Evolutionary conservation across 2,329 filamentous ascomycete genomes (phyloP).

Genomic region (Colletotrichum ledebouriae): DNA sequence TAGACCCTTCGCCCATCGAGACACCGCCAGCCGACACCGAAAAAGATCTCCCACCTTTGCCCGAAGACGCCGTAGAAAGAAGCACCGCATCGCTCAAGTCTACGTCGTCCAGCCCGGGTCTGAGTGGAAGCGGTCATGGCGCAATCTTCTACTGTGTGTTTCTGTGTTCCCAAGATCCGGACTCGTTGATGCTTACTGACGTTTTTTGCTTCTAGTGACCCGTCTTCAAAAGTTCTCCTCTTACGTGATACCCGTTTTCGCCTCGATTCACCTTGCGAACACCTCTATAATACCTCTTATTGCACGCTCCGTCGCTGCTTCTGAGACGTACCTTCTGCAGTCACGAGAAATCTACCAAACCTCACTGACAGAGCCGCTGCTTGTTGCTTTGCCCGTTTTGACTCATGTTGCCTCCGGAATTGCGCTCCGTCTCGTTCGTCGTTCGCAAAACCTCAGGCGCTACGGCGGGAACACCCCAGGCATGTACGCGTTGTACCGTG

Average conservation of each 20-base stretch:
- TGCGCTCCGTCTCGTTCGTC: constrained; percentile 80
- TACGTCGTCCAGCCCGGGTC: constrained; percentile 63
- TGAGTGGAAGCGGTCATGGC: constrained; percentile 74
- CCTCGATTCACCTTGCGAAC: constrained; percentile 82
- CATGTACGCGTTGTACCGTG: constrained; percentile 57
- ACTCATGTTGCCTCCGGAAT: constrained; percentile 84
- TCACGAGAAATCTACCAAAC: constrained; percentile 95
- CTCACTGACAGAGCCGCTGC: constrained; percentile 80
- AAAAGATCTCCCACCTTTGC: constrained; percentile 59
- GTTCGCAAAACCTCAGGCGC: constrained; percentile 76
- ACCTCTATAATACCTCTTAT: constrained; percentile 84
- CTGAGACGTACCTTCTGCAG: constrained; percentile 89
- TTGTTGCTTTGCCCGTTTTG: constrained; percentile 81
- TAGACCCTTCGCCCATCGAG: constrained; percentile 64
- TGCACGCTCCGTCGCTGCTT: constrained; percentile 78
- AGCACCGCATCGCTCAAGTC: constrained; percentile 52
- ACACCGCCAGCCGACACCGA: constrained; percentile 62
- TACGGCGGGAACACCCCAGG: constrained; percentile 79
- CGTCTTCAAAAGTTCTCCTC: constrained; percentile 90
- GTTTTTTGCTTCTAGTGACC: constrained; percentile 64
- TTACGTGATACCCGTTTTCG: constrained; percentile 84
- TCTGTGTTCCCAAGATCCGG: not conserved
- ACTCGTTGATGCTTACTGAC: not conserved
- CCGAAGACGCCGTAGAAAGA: constrained; percentile 52
- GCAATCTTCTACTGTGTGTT: constrained; percentile 81